A percentile compares a stretch with the other conserved stretches of the same genome.
These are phyloP conservation scores for Zopfochytrium polystomum DNA, from an alignment of 371 early-diverging fungal genomes.

Conservation along the genomic window DNA sequence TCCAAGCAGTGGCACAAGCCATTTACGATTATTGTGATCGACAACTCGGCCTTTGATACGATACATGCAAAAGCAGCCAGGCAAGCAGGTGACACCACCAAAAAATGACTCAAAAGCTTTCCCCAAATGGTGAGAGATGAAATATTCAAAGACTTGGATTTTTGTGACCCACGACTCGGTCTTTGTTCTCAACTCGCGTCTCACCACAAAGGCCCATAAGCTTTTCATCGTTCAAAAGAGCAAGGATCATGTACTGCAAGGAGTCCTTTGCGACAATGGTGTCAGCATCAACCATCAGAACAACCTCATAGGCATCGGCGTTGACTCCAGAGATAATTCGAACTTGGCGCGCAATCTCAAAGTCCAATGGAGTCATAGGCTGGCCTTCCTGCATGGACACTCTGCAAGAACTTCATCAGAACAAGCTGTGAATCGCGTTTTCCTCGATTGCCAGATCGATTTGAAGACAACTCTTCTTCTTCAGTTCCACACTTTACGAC, in stretches of 20 bases:
- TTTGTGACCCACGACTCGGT: conserved; percentile 56
- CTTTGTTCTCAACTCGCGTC: conserved; percentile 69
- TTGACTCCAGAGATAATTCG: conserved; percentile 61
- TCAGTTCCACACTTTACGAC: conserved; percentile 91
- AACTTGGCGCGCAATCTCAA: conserved; percentile 87
- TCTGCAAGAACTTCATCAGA: conserved; percentile 92
- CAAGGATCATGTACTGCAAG: conserved; percentile 70
- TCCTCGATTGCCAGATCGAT: conserved; percentile 86
- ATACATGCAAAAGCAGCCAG: conserved; percentile 93
- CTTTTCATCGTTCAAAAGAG: conserved; percentile 61
- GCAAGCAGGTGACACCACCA: conserved; percentile 97
- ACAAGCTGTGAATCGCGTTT: conserved; percentile 98
- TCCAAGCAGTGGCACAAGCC: conserved; percentile 76
- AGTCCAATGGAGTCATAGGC: conserved; percentile 90
- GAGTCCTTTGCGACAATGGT: conserved; percentile 77
- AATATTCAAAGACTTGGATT: conserved; percentile 91
- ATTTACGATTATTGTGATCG: neutral
- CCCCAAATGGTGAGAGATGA: conserved; percentile 91
- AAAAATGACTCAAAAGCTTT: conserved; percentile 95
- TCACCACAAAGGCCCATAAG: conserved; percentile 80
- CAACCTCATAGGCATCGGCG: conserved; percentile 78
- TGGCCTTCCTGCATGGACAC: conserved; percentile 81
- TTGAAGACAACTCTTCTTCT: conserved; percentile 63
- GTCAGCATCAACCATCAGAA: conserved; percentile 97
- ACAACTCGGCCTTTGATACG: conserved; percentile 44